phyloP scores from a whole-genome alignment of 164 flowering plant genomes.

The Macadamia tetraphylla region DNA sequence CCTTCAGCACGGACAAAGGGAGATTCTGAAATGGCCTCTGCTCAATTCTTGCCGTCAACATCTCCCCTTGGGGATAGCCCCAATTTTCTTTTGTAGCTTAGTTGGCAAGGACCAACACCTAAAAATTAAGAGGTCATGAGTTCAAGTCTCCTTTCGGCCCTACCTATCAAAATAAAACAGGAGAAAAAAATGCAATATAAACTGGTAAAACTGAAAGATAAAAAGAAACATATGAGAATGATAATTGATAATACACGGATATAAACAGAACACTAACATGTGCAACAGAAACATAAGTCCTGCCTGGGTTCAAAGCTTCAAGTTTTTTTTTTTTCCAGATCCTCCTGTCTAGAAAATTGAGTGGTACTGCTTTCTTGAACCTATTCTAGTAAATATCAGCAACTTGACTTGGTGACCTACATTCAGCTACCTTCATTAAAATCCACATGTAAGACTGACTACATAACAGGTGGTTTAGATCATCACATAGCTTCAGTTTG shows the following conservation, averaged over 20 bases:
- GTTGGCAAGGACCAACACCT: slow-evolving; percentile 37
- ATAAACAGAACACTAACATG: slow-evolving; percentile 28
- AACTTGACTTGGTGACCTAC: neutral
- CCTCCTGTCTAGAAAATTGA: slow-evolving; percentile 80
- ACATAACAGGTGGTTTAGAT: slow-evolving; percentile 68
- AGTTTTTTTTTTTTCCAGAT: slow-evolving; percentile 47
- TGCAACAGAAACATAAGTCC: slow-evolving; percentile 37
- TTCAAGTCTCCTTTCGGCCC: neutral
- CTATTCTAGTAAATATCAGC: slow-evolving; percentile 28
- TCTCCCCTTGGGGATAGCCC: slow-evolving; percentile 70
- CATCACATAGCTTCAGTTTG: slow-evolving; percentile 89
- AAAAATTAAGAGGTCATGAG: slow-evolving; percentile 17
- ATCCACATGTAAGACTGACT: neutral
- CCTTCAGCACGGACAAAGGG: neutral
- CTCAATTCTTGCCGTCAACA: slow-evolving; percentile 60
- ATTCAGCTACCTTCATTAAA: neutral
- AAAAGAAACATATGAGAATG: neutral
- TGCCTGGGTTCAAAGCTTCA: slow-evolving; percentile 81
- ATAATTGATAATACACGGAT: neutral
- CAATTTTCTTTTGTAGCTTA: slow-evolving; percentile 51
- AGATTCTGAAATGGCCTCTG: neutral
- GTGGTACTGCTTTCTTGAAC: slow-evolving; percentile 79
- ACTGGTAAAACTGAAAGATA: neutral
- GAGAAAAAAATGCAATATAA: neutral
- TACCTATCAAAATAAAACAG: neutral